Conservation (phyloP, 129 eudicot species). For the Flaveria brownii region DNA sequence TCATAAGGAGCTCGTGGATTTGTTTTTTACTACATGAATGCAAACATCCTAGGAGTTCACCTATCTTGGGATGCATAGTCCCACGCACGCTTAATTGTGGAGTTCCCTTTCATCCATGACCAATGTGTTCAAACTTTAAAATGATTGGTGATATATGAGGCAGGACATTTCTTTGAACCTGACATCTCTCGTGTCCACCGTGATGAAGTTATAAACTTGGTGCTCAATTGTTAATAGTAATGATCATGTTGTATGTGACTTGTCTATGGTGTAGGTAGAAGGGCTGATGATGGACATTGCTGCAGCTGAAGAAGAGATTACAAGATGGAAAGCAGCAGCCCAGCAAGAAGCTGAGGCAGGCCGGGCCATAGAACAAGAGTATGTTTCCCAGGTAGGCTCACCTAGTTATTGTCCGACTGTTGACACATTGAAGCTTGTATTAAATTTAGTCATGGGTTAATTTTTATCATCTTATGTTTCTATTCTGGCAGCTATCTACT, state of each 20-base stretch:
- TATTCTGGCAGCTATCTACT: conserved; percentile 52
- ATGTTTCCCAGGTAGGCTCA: conserved; percentile 51
- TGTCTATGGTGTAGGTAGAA: conserved; percentile 55
- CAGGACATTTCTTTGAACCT: neutral
- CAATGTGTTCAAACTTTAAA: neutral
- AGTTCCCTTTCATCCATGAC: neutral
- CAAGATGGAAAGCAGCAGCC: conserved; percentile 43
- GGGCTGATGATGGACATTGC: conserved; percentile 92
- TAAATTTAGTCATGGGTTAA: neutral
- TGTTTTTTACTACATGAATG: neutral
- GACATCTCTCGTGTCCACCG: neutral
- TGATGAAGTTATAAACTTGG: conserved; percentile 8
- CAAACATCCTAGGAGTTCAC: neutral
- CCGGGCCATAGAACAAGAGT: conserved; percentile 32
- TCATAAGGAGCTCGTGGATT: neutral
- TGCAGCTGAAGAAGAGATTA: conserved; percentile 41
- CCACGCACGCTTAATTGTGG: neutral
- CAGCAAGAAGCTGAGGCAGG: conserved; percentile 38
- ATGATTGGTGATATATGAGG: neutral
- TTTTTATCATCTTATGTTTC: neutral
- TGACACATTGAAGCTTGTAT: neutral
- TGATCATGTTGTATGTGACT: conserved; percentile 1
- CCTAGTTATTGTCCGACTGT: neutral
- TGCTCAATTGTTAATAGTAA: conserved; percentile 11
- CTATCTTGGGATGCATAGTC: neutral